Conservation (phyloP, 2,329 filamentous ascomycete genomes). For the Teratosphaeria pseudoeucalypti region DNA sequence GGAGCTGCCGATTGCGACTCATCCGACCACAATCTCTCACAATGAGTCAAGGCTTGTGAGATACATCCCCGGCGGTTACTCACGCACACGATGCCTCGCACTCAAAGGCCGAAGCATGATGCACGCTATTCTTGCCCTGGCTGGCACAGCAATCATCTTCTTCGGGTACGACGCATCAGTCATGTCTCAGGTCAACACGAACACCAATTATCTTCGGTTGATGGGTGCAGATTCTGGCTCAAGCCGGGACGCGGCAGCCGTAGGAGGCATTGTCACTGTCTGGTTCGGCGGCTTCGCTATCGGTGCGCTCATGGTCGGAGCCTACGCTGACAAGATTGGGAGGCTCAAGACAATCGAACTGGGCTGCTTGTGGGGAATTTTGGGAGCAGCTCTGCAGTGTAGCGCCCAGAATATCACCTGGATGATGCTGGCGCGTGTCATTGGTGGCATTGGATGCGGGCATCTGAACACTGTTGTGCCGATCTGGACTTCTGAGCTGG, state of each 20-base stretch:
- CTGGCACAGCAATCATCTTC: constrained; percentile 1
- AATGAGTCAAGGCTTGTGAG: background rate
- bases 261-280: constrained; percentile 1
- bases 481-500: constrained; percentile 1
- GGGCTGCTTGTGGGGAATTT: background rate
- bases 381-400: background rate
- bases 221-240: background rate
- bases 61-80: constrained; percentile 2
- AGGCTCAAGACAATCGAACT: background rate
- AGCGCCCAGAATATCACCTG: constrained; percentile 2
- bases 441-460: constrained; percentile 1
- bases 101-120: background rate
- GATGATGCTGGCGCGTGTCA: constrained; percentile 2
- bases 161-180: constrained; percentile 1
- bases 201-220: background rate
- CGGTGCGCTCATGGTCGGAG: constrained; percentile 1
- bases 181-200: constrained; percentile 1
- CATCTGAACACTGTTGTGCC: constrained; percentile 1
- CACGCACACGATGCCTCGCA: background rate
- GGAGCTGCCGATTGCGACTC: too few relatives aligned
- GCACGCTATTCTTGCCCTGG: background rate
- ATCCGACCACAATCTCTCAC: background rate
- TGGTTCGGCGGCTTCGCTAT: background rate
- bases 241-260: background rate
- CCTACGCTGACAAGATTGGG: background rate